Base-by-base conservation (phyloP, 331 rosid species). In the Quercus tomentella region DNA sequence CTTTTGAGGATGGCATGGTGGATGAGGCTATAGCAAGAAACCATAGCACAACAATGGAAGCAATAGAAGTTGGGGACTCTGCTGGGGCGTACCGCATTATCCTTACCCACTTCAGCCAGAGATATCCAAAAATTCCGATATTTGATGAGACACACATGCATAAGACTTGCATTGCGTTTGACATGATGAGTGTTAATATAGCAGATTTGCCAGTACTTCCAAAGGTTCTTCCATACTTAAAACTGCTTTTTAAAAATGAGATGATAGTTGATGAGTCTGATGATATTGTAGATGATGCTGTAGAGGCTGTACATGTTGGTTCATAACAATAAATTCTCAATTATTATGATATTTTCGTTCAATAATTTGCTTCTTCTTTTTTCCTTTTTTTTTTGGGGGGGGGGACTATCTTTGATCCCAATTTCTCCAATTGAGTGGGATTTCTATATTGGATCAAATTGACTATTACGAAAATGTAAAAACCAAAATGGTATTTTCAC, bases 61-160 rank as follows among this genome's bases (percentile, higher is more conserved):
- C 97, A 74, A 83, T 93, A 73, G 92, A 90, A 78, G 88, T 89
- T 56, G 97, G 98, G 69, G 83, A 90, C 84, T 75, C 87, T 3
- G 97, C 97, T 0, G 84, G 88, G 45, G 98, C 70, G 51, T 89
- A 91, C 80, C 88, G 97, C 22, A 88, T 90, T 72, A 69, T 95
- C 70, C 97, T 95, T 9, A 91, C 98, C 58, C 97, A 92, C 87
- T 92, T 95, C 92, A 95, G 98, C 88, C 97, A 95, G 82, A 82
- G 99, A 86, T 95, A 93, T 84, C 99, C 98, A 0, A 95, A 91
- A 86, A 90, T 95, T 70, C 96, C 97, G 4, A 94, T 93, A 55
- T 80, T 96, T 10, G 93, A 87, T 41, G 97, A 93, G 80, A 80
- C 76, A 22, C 89, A 90, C 84, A 93, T 91, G 98, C 91, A 89